These are phyloP conservation scores for Groenewaldozyma tartarivorans DNA, from an alignment of 805 yeast genomes.

Conservation along the genomic window DNA sequence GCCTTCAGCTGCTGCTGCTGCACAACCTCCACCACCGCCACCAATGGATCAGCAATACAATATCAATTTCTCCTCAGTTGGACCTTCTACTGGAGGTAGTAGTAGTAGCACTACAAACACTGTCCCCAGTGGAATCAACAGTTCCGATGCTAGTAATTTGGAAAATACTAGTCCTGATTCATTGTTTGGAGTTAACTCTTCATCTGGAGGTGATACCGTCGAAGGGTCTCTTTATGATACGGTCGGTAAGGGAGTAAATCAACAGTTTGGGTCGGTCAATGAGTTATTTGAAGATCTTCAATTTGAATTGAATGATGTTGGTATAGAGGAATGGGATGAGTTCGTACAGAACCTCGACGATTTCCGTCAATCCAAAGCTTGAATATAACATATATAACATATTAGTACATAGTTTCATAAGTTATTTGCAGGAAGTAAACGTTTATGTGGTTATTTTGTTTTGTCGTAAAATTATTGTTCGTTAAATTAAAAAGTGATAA, in stretches of 20 bases:
- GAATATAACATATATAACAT: no score
- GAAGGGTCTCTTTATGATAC: neutral
- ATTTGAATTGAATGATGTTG: slow-evolving; percentile 13
- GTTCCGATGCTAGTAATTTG: neutral
- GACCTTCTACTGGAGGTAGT: neutral
- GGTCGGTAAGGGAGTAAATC: neutral
- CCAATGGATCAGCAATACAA: no score
- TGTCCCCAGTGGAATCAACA: slow-evolving; percentile 2
- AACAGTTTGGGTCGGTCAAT: slow-evolving; percentile 1
- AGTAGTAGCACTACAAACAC: neutral
- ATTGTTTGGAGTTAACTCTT: neutral
- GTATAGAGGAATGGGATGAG: slow-evolving; percentile 18
- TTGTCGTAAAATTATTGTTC: no score
- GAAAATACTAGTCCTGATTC: slow-evolving; percentile 10
- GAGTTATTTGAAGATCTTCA: slow-evolving; percentile 11
- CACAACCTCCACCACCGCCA: no score
- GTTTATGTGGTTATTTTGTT: no score
- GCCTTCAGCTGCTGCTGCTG: no score
- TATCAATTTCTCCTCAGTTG: neutral
- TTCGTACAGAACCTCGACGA: slow-evolving; percentile 12
- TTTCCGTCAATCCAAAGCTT: neutral
- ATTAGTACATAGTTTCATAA: no score
- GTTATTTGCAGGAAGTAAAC: no score
- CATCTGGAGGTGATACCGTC: neutral
- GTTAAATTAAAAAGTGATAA: no score